Percentiles rank a stretch among this genome's conserved stretches.
Evolutionary conservation across 1,284 basidiomycete species (phyloP).

Genomic region (Inonotus obliquus): DNA sequence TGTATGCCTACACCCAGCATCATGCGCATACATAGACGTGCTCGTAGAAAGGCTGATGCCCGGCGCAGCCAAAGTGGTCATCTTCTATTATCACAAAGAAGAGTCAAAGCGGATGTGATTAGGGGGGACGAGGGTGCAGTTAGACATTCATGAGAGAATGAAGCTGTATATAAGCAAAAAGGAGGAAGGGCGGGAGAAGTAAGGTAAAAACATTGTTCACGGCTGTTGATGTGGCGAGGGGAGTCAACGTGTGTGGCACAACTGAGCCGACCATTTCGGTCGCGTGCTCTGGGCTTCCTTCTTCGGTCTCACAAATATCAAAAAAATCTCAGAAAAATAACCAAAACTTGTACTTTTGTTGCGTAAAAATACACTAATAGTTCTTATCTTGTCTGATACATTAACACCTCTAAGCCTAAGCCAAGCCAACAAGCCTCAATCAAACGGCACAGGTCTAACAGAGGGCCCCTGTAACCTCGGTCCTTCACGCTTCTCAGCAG

Average conservation of each 20-base stretch:
- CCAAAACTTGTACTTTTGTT: no score
- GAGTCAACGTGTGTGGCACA: not conserved
- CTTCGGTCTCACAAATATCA: not conserved
- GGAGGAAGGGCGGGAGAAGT: not conserved
- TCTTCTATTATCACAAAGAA: not conserved
- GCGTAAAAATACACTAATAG: not conserved
- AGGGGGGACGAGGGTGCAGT: not conserved
- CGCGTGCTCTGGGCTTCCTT: not conserved
- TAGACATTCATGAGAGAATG: not conserved
- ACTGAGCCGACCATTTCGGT: not conserved
- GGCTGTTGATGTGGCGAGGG: not conserved
- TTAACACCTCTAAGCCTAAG: not conserved
- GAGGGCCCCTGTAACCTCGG: conserved; percentile 49
- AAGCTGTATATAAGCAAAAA: not conserved
- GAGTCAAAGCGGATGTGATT: not conserved
- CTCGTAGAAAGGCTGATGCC: not conserved
- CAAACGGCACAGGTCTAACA: conserved; percentile 82
- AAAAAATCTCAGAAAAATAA: no score
- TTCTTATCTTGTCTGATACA: not conserved
- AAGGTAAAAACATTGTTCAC: not conserved
- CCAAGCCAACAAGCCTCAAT: conserved; percentile 40
- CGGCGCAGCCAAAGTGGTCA: no score
- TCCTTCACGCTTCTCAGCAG: conserved; percentile 37
- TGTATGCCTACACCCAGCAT: not conserved
- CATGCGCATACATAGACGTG: not conserved